phyloP scores from a whole-genome alignment of 2,329 filamentous ascomycete species.

The Geoglossum cookeanum region DNA sequence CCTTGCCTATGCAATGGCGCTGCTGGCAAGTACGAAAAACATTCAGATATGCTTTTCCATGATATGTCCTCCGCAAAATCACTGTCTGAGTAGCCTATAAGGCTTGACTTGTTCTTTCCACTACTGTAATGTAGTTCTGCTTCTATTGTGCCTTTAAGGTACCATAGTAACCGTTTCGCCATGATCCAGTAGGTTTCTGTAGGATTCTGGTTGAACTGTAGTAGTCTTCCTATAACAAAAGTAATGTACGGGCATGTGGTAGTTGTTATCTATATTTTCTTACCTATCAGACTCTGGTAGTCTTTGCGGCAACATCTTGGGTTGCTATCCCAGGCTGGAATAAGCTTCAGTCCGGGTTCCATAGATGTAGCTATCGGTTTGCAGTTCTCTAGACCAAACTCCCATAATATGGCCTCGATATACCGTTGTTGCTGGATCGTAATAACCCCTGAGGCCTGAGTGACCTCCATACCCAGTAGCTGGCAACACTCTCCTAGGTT shows the following conservation, averaged over 20 bases:
- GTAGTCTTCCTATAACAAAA: neutral
- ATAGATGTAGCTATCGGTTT: neutral
- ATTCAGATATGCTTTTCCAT: conserved; percentile 3
- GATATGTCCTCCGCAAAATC: neutral
- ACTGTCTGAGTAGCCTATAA: neutral
- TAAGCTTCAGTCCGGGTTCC: neutral
- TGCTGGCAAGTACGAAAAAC: too few species aligned
- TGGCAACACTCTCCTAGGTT: too few species aligned
- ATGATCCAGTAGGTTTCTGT: neutral
- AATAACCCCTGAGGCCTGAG: too few species aligned
- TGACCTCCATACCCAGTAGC: too few species aligned
- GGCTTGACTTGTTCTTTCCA: neutral
- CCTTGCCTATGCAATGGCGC: too few species aligned
- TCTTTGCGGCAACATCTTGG: neutral
- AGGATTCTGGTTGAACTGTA: neutral
- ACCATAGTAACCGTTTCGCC: neutral
- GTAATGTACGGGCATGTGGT: neutral
- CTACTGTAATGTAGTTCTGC: neutral
- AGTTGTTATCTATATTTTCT: neutral
- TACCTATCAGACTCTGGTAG: neutral
- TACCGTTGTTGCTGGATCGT: neutral
- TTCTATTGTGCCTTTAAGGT: neutral
- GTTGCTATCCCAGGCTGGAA: neutral
- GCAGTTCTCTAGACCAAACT: neutral
- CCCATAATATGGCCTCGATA: neutral